Base-by-base conservation (phyloP, 1,284 basidiomycete species). In the Naganishia sp. region DNA sequence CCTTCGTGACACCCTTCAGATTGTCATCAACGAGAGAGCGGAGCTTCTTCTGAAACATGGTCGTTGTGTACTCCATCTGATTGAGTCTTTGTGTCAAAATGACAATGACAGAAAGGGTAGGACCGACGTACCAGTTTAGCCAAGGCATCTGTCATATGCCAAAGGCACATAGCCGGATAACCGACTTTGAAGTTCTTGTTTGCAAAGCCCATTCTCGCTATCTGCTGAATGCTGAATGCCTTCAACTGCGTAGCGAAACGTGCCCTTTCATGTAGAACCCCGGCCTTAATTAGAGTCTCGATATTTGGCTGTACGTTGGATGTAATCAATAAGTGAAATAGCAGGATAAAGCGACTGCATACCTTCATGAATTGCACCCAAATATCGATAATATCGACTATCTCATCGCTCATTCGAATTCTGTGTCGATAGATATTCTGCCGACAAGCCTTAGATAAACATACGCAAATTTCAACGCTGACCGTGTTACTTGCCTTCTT, bases 51-150 rank as follows among this genome's bases (percentile, higher is more conserved):
- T 90, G 84, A 72, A 90, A 94, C 84, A 90, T 89, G n/a, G 82
- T 82, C 10, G 88, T 80, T 25, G 89, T 93, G 46, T 88, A 89
- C 76, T 94, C 90, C 68, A 92, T 81, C 92, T 94, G 43, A n/a
- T 23, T 18, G 21, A 15, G 16, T 33, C 3, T 46, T 5, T 46
- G 23, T 28, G 6, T 56, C 45, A 52, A 7, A 39, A 23, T 28
- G 28, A 15, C 39, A n/a, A 18, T 31, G 13, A 1, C 10, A 2
- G 33, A 2, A n/a, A 28, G 21, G 11, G 15, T 21, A 16, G 2
- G 13, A 25, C 16, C 10, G 45, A 74, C 86, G 69, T 75, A 92
- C 90, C 69, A 91, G 83, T 78, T 92, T 90, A 7, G 85, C 86
- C 90, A 93, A 90, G 11, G 86, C 88, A 64, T 55, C 54, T 42